phyloP scores from a whole-genome alignment of 257 asterid species.

The Galeopsis tetrahit region DNA sequence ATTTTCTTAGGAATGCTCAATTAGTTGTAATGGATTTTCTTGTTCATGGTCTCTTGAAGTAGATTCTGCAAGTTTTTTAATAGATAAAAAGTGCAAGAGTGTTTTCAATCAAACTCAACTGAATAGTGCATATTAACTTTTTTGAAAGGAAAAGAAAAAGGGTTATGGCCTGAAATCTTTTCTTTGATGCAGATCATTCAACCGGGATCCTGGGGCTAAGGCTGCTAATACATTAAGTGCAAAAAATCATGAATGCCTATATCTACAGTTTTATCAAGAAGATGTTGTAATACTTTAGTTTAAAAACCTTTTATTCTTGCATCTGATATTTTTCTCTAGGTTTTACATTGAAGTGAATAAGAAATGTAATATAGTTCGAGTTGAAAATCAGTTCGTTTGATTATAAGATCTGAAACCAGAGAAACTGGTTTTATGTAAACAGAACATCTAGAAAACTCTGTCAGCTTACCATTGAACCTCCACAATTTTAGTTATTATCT shows the following conservation, averaged over 20 bases:
- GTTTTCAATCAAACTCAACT: too few species aligned
- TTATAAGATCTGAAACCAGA: slow-evolving; percentile 23
- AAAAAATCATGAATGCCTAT: slow-evolving; percentile 76
- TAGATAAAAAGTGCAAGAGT: too few species aligned
- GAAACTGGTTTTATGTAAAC: not conserved
- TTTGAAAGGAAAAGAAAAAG: too few species aligned
- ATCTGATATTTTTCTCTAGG: not conserved
- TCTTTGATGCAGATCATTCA: slow-evolving; percentile 64
- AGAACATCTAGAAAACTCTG: not conserved
- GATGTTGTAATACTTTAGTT: not conserved
- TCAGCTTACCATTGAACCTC: slow-evolving; percentile 8
- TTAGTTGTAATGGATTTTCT: too few species aligned
- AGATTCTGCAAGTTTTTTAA: too few species aligned
- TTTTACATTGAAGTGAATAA: too few species aligned
- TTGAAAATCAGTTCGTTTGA: not conserved
- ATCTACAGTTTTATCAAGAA: slow-evolving; percentile 9
- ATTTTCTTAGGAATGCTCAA: too few species aligned
- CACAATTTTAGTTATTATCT: slow-evolving; percentile 11
- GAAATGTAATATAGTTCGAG: not conserved
- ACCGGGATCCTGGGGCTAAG: slow-evolving; percentile 90
- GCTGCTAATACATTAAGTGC: slow-evolving; percentile 70
- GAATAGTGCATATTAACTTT: too few species aligned
- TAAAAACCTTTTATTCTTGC: not conserved
- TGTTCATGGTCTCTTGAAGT: too few species aligned
- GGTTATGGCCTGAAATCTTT: too few species aligned